Conservation (phyloP, 495 filamentous ascomycete genomes). For the Hyphodiscus hymeniophilus region DNA sequence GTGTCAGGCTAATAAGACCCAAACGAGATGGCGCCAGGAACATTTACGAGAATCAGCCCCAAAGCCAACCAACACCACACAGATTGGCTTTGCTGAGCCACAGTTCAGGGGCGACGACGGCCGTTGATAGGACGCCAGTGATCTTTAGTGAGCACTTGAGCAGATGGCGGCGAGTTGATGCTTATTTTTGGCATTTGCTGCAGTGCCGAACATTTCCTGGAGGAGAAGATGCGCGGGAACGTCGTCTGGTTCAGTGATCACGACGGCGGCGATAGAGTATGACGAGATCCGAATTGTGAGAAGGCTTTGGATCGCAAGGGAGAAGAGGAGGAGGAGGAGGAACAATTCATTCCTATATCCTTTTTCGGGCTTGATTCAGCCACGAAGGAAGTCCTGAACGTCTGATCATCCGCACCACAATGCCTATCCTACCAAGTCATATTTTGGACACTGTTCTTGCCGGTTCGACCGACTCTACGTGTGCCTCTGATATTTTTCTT, state of each 20-base stretch:
- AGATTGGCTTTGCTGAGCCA: slow-evolving; percentile 1
- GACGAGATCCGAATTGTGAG: no score
- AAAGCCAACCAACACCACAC: slow-evolving; percentile 2
- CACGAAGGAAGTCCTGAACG: no score
- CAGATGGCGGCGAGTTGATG: neutral
- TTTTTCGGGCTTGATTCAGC: no score
- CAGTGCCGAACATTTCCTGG: neutral
- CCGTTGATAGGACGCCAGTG: neutral
- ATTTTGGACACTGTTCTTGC: neutral
- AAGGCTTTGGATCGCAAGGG: no score
- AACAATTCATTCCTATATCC: no score
- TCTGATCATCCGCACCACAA: no score
- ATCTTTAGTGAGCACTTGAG: neutral
- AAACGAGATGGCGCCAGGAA: slow-evolving; percentile 8
- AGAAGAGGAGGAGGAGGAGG: no score
- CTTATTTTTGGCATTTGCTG: slow-evolving; percentile 14
- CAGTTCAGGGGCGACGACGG: neutral
- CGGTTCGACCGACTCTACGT: no score
- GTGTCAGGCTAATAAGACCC: slow-evolving; percentile 1
- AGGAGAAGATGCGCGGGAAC: neutral
- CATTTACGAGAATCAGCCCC: neutral
- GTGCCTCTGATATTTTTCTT: neutral
- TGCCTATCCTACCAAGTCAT: no score
- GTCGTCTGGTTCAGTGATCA: neutral
- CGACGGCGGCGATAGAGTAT: neutral